These are phyloP conservation scores for Isabelozyma pseudorhagii DNA, from an alignment of 805 yeast species.

Conservation along the genomic window DNA sequence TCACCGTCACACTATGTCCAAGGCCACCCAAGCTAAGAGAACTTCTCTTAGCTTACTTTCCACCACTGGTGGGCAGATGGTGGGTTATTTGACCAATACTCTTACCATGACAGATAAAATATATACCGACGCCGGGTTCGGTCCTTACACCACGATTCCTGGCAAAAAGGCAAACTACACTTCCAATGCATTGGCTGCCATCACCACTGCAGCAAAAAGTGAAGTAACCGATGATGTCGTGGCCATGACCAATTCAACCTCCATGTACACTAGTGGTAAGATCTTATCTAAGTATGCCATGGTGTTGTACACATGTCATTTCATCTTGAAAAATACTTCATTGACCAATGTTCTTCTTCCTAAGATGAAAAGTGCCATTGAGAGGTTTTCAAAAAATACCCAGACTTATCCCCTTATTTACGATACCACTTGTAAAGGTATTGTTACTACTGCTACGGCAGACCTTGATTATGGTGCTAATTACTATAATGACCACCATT, in stretches of 20 bases:
- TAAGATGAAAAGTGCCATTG: conserved; percentile 13
- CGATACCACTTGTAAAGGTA: conserved; percentile 27
- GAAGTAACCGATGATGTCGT: conserved; percentile 16
- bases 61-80: conserved; percentile 47
- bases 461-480: conserved; percentile 25
- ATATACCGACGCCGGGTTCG: conserved; percentile 44
- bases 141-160: conserved; percentile 27
- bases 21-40: conserved; percentile 19
- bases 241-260: conserved; percentile 10
- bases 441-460: conserved; percentile 20
- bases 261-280: conserved; percentile 24
- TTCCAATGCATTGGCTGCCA: conserved; percentile 7
- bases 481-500: conserved; percentile 32
- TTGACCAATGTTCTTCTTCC: conserved; percentile 11
- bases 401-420: conserved; percentile 22
- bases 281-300: conserved; percentile 18
- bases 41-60: conserved; percentile 44
- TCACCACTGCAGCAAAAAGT: conserved; percentile 9
- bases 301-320: conserved; percentile 16
- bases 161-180: conserved; percentile 10
- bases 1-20: conserved; percentile 46
- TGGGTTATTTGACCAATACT: conserved; percentile 40
- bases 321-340: conserved; percentile 15
- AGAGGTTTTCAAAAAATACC: conserved; percentile 12
- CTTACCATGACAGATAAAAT: conserved; percentile 42